phyloP scores from a whole-genome alignment of 1,139 yeast genomes.

The Petasospora fabianii region DNA sequence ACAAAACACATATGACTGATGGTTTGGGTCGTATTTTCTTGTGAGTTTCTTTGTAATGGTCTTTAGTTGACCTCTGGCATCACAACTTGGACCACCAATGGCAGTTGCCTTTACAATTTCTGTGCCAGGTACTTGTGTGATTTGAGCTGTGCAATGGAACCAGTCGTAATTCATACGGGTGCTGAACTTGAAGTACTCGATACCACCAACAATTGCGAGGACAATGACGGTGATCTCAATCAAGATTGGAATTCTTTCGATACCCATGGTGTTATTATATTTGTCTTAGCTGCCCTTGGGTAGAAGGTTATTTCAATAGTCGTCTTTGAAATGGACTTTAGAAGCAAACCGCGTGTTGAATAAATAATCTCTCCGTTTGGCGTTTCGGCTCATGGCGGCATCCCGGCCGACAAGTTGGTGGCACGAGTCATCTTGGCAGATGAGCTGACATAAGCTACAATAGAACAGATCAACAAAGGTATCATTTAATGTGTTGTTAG shows the following conservation, averaged over 20 bases:
- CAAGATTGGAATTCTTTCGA: slow-evolving; percentile 26
- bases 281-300: too few relatives aligned
- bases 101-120: slow-evolving; percentile 32
- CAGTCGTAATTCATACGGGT: slow-evolving; percentile 37
- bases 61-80: slow-evolving; percentile 38
- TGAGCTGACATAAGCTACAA: neutral
- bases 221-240: slow-evolving; percentile 29
- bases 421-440: neutral
- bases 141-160: slow-evolving; percentile 38
- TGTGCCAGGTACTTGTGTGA: slow-evolving; percentile 24
- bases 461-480: neutral
- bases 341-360: too few relatives aligned
- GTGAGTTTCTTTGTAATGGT: slow-evolving; percentile 34
- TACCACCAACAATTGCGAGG: slow-evolving; percentile 33
- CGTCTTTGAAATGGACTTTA: too few relatives aligned
- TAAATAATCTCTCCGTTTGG: too few relatives aligned
- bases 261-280: slow-evolving; percentile 13
- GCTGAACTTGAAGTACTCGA: slow-evolving; percentile 37
- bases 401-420: neutral
- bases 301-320: too few relatives aligned
- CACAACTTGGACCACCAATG: slow-evolving; percentile 40
- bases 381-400: neutral
- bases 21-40: slow-evolving; percentile 36
- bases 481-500: too few relatives aligned
- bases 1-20: slow-evolving; percentile 32